Base-by-base conservation (phyloP, 768 basidiomycete genomes). In the Heimioporus sp. region DNA sequence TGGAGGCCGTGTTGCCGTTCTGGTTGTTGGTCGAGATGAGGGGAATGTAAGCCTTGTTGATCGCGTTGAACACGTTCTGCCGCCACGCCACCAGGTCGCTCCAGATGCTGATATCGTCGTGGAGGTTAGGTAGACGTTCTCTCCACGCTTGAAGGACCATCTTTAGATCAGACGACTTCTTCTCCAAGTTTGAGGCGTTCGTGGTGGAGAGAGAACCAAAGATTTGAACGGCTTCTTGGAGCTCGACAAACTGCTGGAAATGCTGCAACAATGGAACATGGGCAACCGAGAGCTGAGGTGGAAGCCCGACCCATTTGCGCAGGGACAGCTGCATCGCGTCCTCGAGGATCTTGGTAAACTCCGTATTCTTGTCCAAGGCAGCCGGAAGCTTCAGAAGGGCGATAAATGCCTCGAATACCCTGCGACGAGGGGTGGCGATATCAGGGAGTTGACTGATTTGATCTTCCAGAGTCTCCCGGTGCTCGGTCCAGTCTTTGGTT, bases 11-110 rank as follows among this genome's bases (percentile, higher is more conserved):
- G 40, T 75, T 77, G 38, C 75, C 74, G 21, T 72, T 72, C 59
- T 82, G 82, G 53, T 77, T 80, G 34, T 74, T 76, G 8, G 73
- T 76, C 8, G 74, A 74, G 50, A 98, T 94, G 42, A 99, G 81
- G 10, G 97, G 97, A 42, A 98, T 85, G 58, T 98, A 98, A 2
- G 91, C 84, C 65, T 92, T 91, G 67, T 98, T 99, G 73, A 99
- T 97, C 15, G 93, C 90, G 57, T 88, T 82, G 76, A 99, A 99
- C 43, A 99, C 93, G 65, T 98, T 98, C 69, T 98, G 97, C 49
- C 97, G 76, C 97, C 97, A 99, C 15, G 95, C 93, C 4, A 99
- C 92, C n/a, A 99, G 80, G 70, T 99, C 97, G 56, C 90, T 93
- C 97, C 97, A 99, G 55, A 98, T 90, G 57, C 88, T 92, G 71